Evolutionary conservation across 2,329 filamentous ascomycete genomes (phyloP), one percentile per base, ranked within the genome.

Genomic region (Sporothrix globosa): DNA sequence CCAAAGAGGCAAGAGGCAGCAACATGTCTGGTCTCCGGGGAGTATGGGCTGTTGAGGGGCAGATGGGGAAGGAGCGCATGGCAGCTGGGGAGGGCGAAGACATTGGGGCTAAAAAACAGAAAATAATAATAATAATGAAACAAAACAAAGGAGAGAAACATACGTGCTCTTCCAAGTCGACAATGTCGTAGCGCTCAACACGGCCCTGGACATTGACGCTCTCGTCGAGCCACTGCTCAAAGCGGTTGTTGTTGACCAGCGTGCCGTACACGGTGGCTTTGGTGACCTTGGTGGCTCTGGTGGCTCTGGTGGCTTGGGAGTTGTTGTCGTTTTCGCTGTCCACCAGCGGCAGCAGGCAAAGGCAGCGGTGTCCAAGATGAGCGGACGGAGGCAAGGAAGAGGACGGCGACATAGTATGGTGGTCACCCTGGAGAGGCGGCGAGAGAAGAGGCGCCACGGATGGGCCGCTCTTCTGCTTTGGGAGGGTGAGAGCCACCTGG

Each of bases 391-490:
- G 21, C 52, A 21, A 30, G 19, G 48, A 3, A 24, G 39, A 63
- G 21, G 39, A 44, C 19, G 48, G 48, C 19, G 48, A 19, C 17
- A 19, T 4, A 11, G 52, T 13, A 2, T 4, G 52, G 21, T 24
- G 2, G 24, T 63, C 58, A 17, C 58, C 14, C 14, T 63, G 58
- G 2, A 46, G 58, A 5, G 58, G 58, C 39, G 58, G 39, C 39
- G 58, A 63, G n/a, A 39, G 58, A 14, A 46, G 58, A 10, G 58
- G n/a, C n/a, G 58, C 58, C 17, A 63, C 27, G 39, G 39, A 63
- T 21, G 48, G 5, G 19, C 48, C 9, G 48, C 19, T 9, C 5
- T 2, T 50, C 48, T 50, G 7, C 9, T 4, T 4, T n/a, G 17
- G 48, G 19, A 6, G 14, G 44, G 44, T 30, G 3, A 3, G 27